Evolutionary conservation across 305 asterid species (phyloP).

Genomic region (Withania somnifera): DNA sequence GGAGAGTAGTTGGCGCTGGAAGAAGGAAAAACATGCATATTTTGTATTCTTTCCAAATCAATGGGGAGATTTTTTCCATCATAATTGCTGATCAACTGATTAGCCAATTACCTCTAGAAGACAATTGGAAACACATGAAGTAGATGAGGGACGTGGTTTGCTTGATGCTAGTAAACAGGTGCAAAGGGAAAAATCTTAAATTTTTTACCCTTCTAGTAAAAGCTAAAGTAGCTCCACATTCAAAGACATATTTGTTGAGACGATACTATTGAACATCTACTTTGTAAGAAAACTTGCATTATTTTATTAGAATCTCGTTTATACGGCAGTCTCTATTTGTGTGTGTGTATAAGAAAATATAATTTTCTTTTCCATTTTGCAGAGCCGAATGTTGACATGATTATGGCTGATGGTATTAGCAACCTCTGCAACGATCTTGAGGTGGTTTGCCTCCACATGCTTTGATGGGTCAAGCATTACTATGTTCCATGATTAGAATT

Average conservation of each 20-base stretch:
- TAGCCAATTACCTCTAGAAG: background rate
- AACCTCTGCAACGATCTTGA: slow-evolving; percentile 75
- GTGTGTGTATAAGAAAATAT: background rate
- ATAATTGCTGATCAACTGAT: background rate
- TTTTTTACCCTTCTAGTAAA: background rate
- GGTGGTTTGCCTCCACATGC: slow-evolving; percentile 32
- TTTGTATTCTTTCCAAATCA: background rate
- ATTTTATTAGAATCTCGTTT: background rate
- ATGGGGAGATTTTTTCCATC: background rate
- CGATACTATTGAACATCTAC: background rate
- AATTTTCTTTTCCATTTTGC: slow-evolving; percentile 13
- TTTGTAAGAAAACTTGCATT: background rate
- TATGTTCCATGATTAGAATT: background rate
- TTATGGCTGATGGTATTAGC: slow-evolving; percentile 89
- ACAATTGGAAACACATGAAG: background rate
- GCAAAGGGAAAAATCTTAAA: background rate
- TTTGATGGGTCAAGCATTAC: background rate
- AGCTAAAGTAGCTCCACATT: background rate
- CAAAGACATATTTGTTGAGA: background rate
- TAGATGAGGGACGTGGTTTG: background rate
- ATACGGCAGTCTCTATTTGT: background rate
- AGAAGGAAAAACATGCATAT: background rate
- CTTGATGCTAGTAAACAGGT: background rate
- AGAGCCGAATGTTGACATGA: slow-evolving; percentile 84
- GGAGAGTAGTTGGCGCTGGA: background rate